Evolutionary conservation across 2,329 filamentous ascomycete species (phyloP).

Genomic region (Paecilomyces sp.): DNA sequence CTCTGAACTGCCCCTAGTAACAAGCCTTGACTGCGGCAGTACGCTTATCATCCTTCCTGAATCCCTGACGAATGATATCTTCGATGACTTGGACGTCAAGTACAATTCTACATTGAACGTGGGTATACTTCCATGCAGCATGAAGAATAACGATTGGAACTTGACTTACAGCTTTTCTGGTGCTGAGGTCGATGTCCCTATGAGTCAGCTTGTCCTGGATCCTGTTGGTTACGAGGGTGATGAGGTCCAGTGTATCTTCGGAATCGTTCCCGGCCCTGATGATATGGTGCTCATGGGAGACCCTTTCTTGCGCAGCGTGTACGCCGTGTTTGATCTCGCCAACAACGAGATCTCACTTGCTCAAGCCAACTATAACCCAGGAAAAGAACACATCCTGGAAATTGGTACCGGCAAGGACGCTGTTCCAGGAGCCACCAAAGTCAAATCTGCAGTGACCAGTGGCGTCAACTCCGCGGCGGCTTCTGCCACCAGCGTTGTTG

Average conservation of each 20-base stretch:
- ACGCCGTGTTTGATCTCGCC: constrained; percentile 55
- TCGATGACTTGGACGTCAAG: not conserved
- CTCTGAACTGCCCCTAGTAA: not conserved
- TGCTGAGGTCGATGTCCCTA: constrained; percentile 47
- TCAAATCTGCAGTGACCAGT: not conserved
- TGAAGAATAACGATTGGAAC: constrained; percentile 42
- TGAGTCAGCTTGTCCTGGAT: constrained; percentile 52
- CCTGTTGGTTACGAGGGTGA: constrained; percentile 32
- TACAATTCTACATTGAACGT: not conserved
- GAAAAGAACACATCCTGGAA: constrained; percentile 43
- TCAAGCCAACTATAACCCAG: constrained; percentile 55
- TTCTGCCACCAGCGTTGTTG: not conserved
- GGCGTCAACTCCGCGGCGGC: not conserved
- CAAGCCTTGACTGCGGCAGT: not conserved
- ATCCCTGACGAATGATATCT: not conserved
- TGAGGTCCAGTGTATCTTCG: constrained; percentile 36
- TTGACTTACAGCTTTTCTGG: constrained; percentile 53
- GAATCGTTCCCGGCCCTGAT: constrained; percentile 44
- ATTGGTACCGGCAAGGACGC: constrained; percentile 43
- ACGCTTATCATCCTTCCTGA: not conserved
- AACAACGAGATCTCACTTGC: constrained; percentile 57
- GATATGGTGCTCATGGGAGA: constrained; percentile 50
- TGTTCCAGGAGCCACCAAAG: constrained; percentile 45
- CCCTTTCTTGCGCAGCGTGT: constrained; percentile 56
- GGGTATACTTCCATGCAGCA: constrained; percentile 48